A percentile compares a stretch with the other conserved stretches of the same genome.
Evolutionary conservation across 2,329 filamentous ascomycete species (phyloP).

Genomic region (Aureobasidium lini): DNA sequence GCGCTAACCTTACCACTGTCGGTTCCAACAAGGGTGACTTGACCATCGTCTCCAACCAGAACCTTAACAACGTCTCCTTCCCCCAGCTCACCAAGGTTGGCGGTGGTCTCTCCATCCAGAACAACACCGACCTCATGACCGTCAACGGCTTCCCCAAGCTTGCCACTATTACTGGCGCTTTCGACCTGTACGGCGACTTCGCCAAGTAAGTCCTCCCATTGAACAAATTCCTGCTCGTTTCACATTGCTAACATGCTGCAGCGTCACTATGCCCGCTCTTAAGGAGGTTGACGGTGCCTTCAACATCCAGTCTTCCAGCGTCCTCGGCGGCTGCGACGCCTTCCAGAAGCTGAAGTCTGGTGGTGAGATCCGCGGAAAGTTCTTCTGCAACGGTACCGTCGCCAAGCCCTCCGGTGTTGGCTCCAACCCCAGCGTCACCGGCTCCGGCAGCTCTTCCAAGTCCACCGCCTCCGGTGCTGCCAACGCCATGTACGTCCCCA

Average conservation of each 20-base stretch:
- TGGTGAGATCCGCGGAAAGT: slow-evolving; percentile 38
- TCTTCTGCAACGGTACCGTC: slow-evolving; percentile 34
- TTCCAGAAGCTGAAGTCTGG: slow-evolving; percentile 35
- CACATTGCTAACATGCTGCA: slow-evolving; percentile 35
- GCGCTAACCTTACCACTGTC: slow-evolving; percentile 64
- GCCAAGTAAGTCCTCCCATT: slow-evolving; percentile 54
- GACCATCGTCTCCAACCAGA: slow-evolving; percentile 49
- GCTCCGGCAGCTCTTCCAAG: slow-evolving; percentile 21
- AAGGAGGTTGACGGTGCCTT: slow-evolving; percentile 41
- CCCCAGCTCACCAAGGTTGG: slow-evolving; percentile 59
- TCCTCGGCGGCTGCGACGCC: slow-evolving; percentile 35
- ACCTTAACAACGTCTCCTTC: slow-evolving; percentile 67
- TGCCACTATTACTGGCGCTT: slow-evolving; percentile 64
- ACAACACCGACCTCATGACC: slow-evolving; percentile 68
- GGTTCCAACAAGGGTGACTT: slow-evolving; percentile 45
- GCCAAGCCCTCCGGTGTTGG: slow-evolving; percentile 30
- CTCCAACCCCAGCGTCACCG: slow-evolving; percentile 29
- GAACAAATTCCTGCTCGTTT: neutral
- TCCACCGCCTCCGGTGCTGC: slow-evolving; percentile 29
- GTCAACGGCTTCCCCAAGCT: slow-evolving; percentile 64
- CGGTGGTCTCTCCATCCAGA: slow-evolving; percentile 78
- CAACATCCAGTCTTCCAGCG: slow-evolving; percentile 41
- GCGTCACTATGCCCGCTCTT: slow-evolving; percentile 58
- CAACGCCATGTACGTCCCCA: slow-evolving; percentile 31
- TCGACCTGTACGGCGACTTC: slow-evolving; percentile 82